Percentiles rank a stretch among this genome's conserved stretches.
Evolutionary conservation across 345 rosid genomes (phyloP).

Genomic region (Toxicodendron radicans): DNA sequence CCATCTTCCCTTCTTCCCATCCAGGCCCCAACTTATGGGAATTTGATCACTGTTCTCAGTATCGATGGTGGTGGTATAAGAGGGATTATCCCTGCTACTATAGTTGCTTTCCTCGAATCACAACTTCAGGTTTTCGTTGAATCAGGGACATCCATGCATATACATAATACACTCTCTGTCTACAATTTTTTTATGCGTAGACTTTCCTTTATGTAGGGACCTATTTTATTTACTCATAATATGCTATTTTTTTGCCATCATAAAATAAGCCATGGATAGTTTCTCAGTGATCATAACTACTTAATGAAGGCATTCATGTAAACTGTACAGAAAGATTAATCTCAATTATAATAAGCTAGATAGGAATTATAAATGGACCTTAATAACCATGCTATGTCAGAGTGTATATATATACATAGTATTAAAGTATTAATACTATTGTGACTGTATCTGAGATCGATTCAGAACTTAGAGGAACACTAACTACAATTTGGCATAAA

Average conservation of each 20-base stretch:
- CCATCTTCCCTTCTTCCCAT: neutral
- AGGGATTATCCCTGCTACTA: conserved; percentile 44
- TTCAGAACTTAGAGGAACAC: neutral
- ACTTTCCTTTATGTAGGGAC: no score
- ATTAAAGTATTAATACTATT: no score
- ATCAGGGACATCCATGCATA: neutral
- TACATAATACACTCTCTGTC: neutral
- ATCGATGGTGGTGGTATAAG: conserved; percentile 55
- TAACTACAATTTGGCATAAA: neutral
- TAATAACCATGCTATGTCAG: no score
- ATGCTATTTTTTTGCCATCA: no score
- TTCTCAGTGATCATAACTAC: no score
- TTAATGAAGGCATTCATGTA: no score
- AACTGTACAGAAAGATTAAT: no score
- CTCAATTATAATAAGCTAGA: neutral
- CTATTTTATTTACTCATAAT: no score
- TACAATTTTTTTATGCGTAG: no score
- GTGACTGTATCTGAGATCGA: neutral
- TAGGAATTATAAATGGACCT: neutral
- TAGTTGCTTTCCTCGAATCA: conserved; percentile 34
- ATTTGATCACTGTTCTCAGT: conserved; percentile 39
- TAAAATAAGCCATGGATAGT: no score
- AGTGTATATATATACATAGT: no score
- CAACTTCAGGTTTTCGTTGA: conserved; percentile 33
- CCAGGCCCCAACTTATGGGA: conserved; percentile 34